Conservation (phyloP, 2,329 filamentous ascomycete species). For the Fonsecaea multimorphosa region DNA sequence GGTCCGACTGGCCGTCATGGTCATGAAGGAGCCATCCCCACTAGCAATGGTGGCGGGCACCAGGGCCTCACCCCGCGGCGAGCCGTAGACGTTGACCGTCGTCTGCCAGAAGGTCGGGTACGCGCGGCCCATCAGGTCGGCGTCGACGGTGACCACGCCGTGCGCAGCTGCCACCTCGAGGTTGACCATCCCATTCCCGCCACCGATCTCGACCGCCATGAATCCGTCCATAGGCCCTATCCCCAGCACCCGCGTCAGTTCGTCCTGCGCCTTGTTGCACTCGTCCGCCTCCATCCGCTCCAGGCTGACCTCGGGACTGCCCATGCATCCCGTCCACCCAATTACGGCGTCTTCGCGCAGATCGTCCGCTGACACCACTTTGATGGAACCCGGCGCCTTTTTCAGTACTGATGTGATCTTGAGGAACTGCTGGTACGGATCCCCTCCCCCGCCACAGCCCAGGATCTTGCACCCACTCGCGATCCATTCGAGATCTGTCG, state of each 20-base stretch:
- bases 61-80: conserved; percentile 15
- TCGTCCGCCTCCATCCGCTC: conserved; percentile 67
- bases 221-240: conserved; percentile 59
- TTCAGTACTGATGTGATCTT: conserved; percentile 31
- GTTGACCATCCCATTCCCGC: conserved; percentile 60
- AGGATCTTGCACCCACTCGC: conserved; percentile 57
- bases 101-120: conserved; percentile 33
- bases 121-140: conserved; percentile 51
- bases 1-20: conserved; percentile 45
- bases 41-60: conserved; percentile 46
- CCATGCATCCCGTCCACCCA: conserved; percentile 49
- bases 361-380: conserved; percentile 59
- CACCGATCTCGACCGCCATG: conserved; percentile 70
- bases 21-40: conserved; percentile 59
- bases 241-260: conserved; percentile 60
- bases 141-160: conserved; percentile 51
- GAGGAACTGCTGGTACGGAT: conserved; percentile 37
- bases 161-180: conserved; percentile 41
- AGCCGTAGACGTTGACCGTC: conserved; percentile 32
- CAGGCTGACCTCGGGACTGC: conserved; percentile 65
- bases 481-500: conserved; percentile 55
- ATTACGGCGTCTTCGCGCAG: conserved; percentile 58
- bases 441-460: conserved; percentile 57
- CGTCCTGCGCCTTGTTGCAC: conserved; percentile 49
- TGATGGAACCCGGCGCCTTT: conserved; percentile 49